Conservation (phyloP, 2,329 filamentous ascomycete species). For the Raffaelea albimanens region DNA sequence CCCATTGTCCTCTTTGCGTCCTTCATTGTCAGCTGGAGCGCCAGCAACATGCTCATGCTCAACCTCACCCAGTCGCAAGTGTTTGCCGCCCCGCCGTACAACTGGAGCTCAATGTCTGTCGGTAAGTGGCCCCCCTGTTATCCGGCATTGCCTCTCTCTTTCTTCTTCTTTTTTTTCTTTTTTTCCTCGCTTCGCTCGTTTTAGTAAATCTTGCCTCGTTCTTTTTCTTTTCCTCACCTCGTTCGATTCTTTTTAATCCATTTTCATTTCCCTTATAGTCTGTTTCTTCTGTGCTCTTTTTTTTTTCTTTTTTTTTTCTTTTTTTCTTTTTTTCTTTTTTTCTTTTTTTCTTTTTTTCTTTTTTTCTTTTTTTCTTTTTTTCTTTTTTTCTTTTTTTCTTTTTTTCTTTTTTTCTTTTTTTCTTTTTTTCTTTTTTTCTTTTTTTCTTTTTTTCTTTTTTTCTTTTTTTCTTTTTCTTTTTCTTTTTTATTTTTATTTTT, state of each 20-base stretch:
- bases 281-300: too few relatives aligned
- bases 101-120: constrained; percentile 23
- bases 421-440: background rate
- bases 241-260: too few relatives aligned
- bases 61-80: constrained; percentile 47
- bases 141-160: too few relatives aligned
- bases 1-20: constrained; percentile 54
- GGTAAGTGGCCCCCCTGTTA: too few relatives aligned
- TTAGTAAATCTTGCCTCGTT: too few relatives aligned
- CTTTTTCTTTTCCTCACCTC: too few relatives aligned
- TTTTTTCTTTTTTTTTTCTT: too few relatives aligned
- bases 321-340: background rate
- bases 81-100: constrained; percentile 32
- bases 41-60: constrained; percentile 35
- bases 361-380: background rate
- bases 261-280: too few relatives aligned
- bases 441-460: background rate
- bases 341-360: background rate
- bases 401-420: constrained; percentile 11
- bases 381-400: constrained; percentile 4
- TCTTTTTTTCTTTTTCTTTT: background rate
- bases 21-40: constrained; percentile 47
- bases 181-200: too few relatives aligned
- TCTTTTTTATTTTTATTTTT: background rate
- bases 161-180: too few relatives aligned